Evolutionary conservation across 2,329 filamentous ascomycete species (phyloP).

Genomic region (Beauveria scarabaeidicola): DNA sequence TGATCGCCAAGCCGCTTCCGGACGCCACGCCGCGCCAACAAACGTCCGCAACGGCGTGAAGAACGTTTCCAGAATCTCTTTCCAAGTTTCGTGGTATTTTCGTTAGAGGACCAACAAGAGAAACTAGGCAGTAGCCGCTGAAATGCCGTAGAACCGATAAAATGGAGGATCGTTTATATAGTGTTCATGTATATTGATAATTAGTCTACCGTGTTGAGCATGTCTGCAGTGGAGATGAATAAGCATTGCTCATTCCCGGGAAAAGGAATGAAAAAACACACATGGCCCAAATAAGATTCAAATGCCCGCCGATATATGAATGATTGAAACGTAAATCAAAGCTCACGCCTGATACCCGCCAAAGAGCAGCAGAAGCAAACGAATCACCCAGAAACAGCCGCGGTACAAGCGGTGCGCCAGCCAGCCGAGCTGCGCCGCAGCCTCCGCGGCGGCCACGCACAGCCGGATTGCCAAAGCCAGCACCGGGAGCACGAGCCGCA

Average conservation of each 20-base stretch:
- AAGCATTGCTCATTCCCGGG: neutral
- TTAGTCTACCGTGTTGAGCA: neutral
- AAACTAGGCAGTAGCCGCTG: neutral
- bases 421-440: slow-evolving; percentile 22
- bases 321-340: neutral
- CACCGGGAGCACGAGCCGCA: slow-evolving; percentile 11
- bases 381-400: neutral
- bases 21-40: neutral
- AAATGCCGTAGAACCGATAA: neutral
- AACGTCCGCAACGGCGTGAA: neutral
- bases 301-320: neutral
- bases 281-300: neutral
- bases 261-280: neutral
- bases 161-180: too few relatives aligned
- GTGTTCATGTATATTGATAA: neutral
- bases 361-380: neutral
- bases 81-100: neutral
- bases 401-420: neutral
- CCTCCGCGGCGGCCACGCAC: slow-evolving; percentile 21
- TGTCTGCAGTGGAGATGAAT: neutral
- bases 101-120: neutral
- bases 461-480: slow-evolving; percentile 19
- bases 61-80: neutral
- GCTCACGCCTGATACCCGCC: neutral
- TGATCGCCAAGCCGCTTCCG: neutral